Conservation (phyloP, 345 rosid genomes). For the Eucalyptus virginea region DNA sequence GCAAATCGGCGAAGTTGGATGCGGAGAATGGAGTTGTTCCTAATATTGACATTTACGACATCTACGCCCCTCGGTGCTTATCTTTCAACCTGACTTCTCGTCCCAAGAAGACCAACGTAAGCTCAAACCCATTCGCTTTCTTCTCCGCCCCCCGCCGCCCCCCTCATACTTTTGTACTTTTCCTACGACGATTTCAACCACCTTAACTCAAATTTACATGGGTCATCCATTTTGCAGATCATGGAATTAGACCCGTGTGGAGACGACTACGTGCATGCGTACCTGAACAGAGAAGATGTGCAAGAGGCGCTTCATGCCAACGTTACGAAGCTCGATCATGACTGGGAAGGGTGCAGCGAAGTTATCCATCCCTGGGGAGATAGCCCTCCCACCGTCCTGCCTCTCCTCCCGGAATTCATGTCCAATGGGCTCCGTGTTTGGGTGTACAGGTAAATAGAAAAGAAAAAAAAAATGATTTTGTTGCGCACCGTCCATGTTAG, state of each 20-base stretch:
- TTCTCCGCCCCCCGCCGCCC: accelerated
- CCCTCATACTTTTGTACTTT: background rate
- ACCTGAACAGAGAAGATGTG: conserved; percentile 53
- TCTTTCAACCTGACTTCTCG: conserved; percentile 26
- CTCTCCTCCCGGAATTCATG: conserved; percentile 45
- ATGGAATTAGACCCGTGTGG: conserved; percentile 53
- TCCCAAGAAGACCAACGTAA: conserved; percentile 29
- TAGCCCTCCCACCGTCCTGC: conserved; percentile 54
- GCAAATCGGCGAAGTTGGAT: conserved; percentile 15
- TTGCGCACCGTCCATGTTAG: too few species aligned
- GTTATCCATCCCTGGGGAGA: conserved; percentile 29
- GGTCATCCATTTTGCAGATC: conserved; percentile 11
- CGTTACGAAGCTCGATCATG: conserved; percentile 34
- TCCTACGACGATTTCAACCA: too few species aligned
- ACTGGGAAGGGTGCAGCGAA: conserved; percentile 59
- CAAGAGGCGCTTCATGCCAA: conserved; percentile 80
- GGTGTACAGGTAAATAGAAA: conserved; percentile 30
- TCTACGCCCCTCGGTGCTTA: conserved; percentile 40
- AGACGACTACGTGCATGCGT: conserved; percentile 41
- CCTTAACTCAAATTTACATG: background rate
- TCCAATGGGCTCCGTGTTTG: conserved; percentile 51
- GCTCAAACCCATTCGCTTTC: background rate
- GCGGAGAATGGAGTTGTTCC: background rate
- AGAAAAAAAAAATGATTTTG: too few species aligned
- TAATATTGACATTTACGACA: conserved; percentile 25